Percentiles rank a stretch among this genome's conserved stretches.
These are phyloP conservation scores for Crithidia brevicula DNA, from an alignment of 208 protist genomes.

Conservation along the genomic window DNA sequence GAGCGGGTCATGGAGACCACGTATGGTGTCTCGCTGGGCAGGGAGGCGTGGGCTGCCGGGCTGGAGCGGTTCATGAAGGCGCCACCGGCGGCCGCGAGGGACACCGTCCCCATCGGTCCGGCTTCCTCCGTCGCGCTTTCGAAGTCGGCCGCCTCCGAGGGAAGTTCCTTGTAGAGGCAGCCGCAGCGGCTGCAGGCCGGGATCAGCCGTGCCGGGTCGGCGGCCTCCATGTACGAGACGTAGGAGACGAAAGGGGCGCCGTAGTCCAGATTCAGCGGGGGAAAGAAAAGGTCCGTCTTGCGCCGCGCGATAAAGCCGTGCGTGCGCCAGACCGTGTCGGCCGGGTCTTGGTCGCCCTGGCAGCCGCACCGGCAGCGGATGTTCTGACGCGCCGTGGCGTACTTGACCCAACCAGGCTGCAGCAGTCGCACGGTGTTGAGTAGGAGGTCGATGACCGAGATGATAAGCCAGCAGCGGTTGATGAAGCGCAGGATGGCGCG, in stretches of 20 bases:
- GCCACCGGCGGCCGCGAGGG: background rate
- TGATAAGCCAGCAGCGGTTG: constrained; percentile 77
- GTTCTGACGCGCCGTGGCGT: constrained; percentile 70
- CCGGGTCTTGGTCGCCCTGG: constrained; percentile 34
- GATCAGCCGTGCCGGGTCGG: constrained; percentile 65
- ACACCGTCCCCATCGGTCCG: background rate
- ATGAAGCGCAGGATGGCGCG: constrained; percentile 48
- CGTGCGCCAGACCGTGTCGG: constrained; percentile 46
- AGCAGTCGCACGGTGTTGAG: constrained; percentile 79
- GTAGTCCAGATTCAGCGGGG: constrained; percentile 82
- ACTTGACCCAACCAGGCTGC: constrained; percentile 71
- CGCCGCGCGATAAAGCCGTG: constrained; percentile 62
- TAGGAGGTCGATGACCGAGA: constrained; percentile 71
- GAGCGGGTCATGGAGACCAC: background rate
- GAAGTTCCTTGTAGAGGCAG: constrained; percentile 56
- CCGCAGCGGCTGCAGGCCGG: constrained; percentile 79
- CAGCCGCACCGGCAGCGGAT: constrained; percentile 67
- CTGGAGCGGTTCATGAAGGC: background rate
- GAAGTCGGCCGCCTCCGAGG: constrained; percentile 3
- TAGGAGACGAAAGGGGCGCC: constrained; percentile 73
- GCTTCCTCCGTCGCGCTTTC: background rate
- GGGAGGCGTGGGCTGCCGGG: background rate
- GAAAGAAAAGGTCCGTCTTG: constrained; percentile 75
- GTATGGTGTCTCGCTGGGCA: constrained; percentile 4
- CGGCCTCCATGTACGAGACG: constrained; percentile 78